Conservation (phyloP, 2,329 filamentous ascomycete genomes). For the Sporothrix euskadiensis region DNA sequence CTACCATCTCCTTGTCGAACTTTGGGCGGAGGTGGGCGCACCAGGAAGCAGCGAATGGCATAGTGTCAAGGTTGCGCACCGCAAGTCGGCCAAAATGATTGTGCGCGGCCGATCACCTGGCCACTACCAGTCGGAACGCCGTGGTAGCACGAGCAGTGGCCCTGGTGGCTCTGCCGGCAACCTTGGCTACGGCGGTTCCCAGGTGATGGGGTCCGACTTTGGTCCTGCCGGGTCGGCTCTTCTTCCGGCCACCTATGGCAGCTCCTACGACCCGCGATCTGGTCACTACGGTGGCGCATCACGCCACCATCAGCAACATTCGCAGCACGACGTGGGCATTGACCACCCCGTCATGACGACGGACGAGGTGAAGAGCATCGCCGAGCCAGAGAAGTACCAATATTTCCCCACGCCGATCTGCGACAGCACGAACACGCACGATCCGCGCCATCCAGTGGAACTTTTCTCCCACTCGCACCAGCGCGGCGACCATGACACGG, state of each 20-base stretch:
- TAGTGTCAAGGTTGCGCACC: constrained; percentile 70
- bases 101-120: constrained; percentile 82
- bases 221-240: constrained; percentile 43
- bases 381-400: constrained; percentile 53
- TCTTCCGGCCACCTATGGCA: constrained; percentile 43
- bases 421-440: constrained; percentile 47
- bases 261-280: constrained; percentile 45
- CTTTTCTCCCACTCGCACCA: constrained; percentile 47
- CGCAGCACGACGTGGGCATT: constrained; percentile 49
- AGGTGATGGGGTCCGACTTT: constrained; percentile 46
- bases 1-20: constrained; percentile 85
- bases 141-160: constrained; percentile 68
- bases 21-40: constrained; percentile 67
- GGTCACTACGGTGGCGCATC: constrained; percentile 46
- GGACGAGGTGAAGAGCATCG: constrained; percentile 54
- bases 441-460: constrained; percentile 50
- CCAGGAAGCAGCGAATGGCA: constrained; percentile 47
- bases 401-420: constrained; percentile 57
- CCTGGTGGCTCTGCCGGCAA: constrained; percentile 63
- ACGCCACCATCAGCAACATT: constrained; percentile 38
- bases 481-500: constrained; percentile 40
- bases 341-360: constrained; percentile 52
- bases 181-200: constrained; percentile 49
- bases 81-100: constrained; percentile 78
- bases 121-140: constrained; percentile 72